Base-by-base conservation (phyloP, 768 basidiomycete species). In the Boletellus emodensis region DNA sequence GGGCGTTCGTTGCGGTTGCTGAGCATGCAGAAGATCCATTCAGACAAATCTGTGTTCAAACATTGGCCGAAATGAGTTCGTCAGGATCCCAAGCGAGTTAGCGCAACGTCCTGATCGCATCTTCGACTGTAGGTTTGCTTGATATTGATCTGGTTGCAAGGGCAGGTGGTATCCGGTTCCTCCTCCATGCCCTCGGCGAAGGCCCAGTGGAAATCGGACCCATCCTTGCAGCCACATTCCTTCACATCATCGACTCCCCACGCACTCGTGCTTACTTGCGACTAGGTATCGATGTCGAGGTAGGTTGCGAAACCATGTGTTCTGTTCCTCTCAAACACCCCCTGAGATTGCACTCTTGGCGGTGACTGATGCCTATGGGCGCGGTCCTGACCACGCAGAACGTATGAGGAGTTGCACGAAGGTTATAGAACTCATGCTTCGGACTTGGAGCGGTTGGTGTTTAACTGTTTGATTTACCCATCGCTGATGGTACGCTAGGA, bases 11-110 rank as follows among this genome's bases (percentile, higher is more conserved):
- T 36, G 90, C 94, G 9, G 82, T 96, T 12, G 93, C 94, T 0
- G 96, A 99, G 65, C 88, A 92, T 50, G 76, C 81, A 10, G 96
- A 98, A 56, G 96, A 98, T 60, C 85, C 88, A 1, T 89, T 98
- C 61, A 77, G 87, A 50, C 75, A 79, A 1, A 81, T 92, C 43
- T 90, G 85, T 40, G 76, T 97, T 30, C 84, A 94, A 67, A 96
- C 91, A 0, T 69, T 99, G 47, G 79, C 89, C 0, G 96, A 98
- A 73, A 89, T 98, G 44, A 72, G 94, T 94, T 56, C 58, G 88
- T 66, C 40, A 52, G 34, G 47, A 34, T 40, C 33, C 24, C 42
- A 32, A 43, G 51, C 39, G 33, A 49, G 40, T 41, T 46, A 38
- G 47, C 47, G 45, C 30, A 57, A 30, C 35, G 3, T 33, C 33